Evolutionary conservation across 805 yeast species (phyloP), one percentile per base, ranked within the genome.

Genomic region (Barnettozyma salicaria): DNA sequence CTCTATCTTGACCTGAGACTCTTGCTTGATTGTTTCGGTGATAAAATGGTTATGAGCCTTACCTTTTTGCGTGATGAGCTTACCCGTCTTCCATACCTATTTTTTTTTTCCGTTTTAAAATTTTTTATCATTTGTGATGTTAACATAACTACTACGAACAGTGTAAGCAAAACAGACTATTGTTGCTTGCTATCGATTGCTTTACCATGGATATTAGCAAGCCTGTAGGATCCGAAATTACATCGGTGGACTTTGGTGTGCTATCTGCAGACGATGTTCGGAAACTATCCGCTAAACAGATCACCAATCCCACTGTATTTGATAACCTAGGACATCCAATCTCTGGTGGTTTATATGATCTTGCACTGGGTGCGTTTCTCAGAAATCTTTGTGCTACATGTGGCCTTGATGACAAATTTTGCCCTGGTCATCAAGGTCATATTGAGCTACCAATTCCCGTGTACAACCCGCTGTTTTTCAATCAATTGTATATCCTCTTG

Each of bases 351-450:
- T 67, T 92, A 23, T 92, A 92, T 55, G 99, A 92, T 63, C 72
- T 90, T 44, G 78, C 96, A n/a, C 66, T 92, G 27, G 99, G 99
- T 48, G 97, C 98, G 1, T 92, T 88, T 55, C 67, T 87, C 44
- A 74, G 80, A 55, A 86, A 90, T 59, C 70, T 84, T 41, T 64
- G 99, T 74, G 73, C 92, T 17, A 90, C 97, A 1, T 92, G 99
- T 74, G 96, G 97, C 14, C 69, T 90, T 44, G 96, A 89, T 58
- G 97, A 90, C 50, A 78, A 82, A 56, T 80, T 76, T 51, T 92
- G 99, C 67, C 97, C 97, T 4, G 99, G 99, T 32, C 99, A 92
- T 61, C 87, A 88, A 61, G 99, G 99, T 43, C 98, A 92, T 61
- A 88, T 92, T 46, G 97, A 90, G 59, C 72, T 92, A 46, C 99